phyloP scores from a whole-genome alignment of 345 rosid genomes.

The Crucihimalaya himalaica region DNA sequence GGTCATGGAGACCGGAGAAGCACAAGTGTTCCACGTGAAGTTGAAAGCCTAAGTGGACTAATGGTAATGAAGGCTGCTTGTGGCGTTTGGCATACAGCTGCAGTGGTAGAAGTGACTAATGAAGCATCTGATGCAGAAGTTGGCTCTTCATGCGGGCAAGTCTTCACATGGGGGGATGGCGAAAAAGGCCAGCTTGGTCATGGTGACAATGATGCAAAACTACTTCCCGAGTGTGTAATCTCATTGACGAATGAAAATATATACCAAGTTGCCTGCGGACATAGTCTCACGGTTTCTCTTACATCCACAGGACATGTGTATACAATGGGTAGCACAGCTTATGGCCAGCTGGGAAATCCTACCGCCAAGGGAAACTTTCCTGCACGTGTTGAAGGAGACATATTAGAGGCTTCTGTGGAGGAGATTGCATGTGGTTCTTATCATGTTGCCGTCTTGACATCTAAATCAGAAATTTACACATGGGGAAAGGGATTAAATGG shows the following conservation, averaged over 20 bases:
- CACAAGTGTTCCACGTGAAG: constrained; percentile 68
- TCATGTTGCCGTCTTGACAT: constrained; percentile 77
- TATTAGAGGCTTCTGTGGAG: constrained; percentile 54
- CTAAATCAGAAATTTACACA: constrained; percentile 68
- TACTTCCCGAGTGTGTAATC: constrained; percentile 58
- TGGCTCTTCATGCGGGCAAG: constrained; percentile 48
- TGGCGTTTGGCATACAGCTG: constrained; percentile 96
- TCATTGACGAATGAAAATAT: constrained; percentile 49
- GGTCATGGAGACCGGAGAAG: constrained; percentile 80
- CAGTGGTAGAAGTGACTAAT: constrained; percentile 57
- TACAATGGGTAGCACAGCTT: constrained; percentile 74
- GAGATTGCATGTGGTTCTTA: constrained; percentile 80
- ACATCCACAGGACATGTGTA: constrained; percentile 69
- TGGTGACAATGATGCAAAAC: constrained; percentile 65
- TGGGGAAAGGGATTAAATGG: constrained; percentile 90
- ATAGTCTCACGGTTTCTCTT: constrained; percentile 68
- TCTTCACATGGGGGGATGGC: constrained; percentile 94
- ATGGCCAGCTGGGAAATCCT: constrained; percentile 81
- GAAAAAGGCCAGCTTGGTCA: constrained; percentile 76
- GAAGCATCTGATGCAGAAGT: constrained; percentile 50
- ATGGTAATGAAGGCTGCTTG: constrained; percentile 67
- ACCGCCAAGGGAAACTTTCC: constrained; percentile 57
- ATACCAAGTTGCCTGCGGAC: constrained; percentile 72
- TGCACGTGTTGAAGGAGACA: constrained; percentile 57
- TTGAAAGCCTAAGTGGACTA: constrained; percentile 62